phyloP scores from a whole-genome alignment of 768 basidiomycete species.

The Leccinellum rugosiceps region DNA sequence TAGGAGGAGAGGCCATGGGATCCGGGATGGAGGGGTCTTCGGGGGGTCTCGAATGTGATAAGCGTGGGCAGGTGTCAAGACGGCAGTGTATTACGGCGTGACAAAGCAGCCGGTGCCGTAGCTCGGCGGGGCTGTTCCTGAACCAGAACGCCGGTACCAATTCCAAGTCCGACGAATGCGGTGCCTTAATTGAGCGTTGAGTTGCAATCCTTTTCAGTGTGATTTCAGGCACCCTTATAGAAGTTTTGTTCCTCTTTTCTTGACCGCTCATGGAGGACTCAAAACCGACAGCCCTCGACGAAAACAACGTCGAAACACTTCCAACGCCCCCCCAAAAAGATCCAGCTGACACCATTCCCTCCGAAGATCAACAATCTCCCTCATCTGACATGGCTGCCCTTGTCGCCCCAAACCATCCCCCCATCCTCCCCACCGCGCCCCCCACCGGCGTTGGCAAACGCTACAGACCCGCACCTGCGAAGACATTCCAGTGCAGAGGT shows the following conservation, averaged over 20 bases:
- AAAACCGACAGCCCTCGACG: conserved; percentile 30
- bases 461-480: conserved; percentile 81
- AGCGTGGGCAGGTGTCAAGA: conserved; percentile 13
- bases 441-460: conserved; percentile 47
- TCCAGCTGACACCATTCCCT: background rate
- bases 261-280: conserved; percentile 34
- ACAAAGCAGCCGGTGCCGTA: conserved; percentile 33
- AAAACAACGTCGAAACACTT: conserved; percentile 10
- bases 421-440: conserved; percentile 16
- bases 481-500: conserved; percentile 93
- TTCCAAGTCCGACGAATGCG: conserved; percentile 33
- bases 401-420: conserved; percentile 26
- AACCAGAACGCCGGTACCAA: conserved; percentile 18
- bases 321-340: conserved; percentile 6
- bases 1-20: background rate
- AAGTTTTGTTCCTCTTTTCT: conserved; percentile 34
- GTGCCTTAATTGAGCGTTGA: conserved; percentile 36
- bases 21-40: conserved; percentile 12
- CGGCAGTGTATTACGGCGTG: conserved; percentile 22
- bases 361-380: conserved; percentile 4
- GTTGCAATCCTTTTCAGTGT: conserved; percentile 29
- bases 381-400: conserved; percentile 32
- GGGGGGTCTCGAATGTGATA: conserved; percentile 22
- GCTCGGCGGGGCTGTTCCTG: conserved; percentile 35
- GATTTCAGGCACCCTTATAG: conserved; percentile 35